Conservation (phyloP, 225 moss, liverwort and hornwort species). For the Polytrichum formosum region DNA sequence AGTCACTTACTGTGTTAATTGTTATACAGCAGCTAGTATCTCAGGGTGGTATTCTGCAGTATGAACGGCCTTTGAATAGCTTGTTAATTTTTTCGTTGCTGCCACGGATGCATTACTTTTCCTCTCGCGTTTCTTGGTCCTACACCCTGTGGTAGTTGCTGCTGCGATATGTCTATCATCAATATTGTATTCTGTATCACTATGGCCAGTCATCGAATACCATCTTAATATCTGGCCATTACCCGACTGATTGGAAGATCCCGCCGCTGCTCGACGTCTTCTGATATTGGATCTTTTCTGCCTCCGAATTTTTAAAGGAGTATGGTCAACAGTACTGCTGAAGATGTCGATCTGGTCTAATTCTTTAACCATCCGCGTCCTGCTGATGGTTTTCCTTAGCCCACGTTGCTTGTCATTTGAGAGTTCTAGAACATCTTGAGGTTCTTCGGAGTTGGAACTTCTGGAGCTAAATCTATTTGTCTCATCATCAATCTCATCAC, state of each 20-base stretch:
- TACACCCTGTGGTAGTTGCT: background rate
- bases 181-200: too few relatives aligned
- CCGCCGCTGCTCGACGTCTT: constrained; percentile 7
- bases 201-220: too few relatives aligned
- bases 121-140: constrained; percentile 10
- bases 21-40: too few relatives aligned
- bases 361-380: background rate
- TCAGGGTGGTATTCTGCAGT: too few relatives aligned
- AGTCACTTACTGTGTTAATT: too few relatives aligned
- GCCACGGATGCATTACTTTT: constrained; percentile 15
- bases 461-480: constrained; percentile 6
- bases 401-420: constrained; percentile 7
- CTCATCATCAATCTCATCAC: constrained; percentile 10
- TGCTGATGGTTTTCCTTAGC: too few relatives aligned
- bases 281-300: constrained; percentile 47
- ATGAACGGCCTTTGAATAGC: background rate
- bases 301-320: constrained; percentile 32
- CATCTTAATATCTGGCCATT: too few relatives aligned
- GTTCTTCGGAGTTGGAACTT: constrained; percentile 13
- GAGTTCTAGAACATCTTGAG: constrained; percentile 9
- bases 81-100: constrained; percentile 13
- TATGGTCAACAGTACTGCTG: background rate
- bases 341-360: constrained; percentile 2
- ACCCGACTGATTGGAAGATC: too few relatives aligned
- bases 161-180: too few relatives aligned